Base-by-base conservation (phyloP, 108 stramenopile genomes). In the Pseudonitzschia multiseries region DNA sequence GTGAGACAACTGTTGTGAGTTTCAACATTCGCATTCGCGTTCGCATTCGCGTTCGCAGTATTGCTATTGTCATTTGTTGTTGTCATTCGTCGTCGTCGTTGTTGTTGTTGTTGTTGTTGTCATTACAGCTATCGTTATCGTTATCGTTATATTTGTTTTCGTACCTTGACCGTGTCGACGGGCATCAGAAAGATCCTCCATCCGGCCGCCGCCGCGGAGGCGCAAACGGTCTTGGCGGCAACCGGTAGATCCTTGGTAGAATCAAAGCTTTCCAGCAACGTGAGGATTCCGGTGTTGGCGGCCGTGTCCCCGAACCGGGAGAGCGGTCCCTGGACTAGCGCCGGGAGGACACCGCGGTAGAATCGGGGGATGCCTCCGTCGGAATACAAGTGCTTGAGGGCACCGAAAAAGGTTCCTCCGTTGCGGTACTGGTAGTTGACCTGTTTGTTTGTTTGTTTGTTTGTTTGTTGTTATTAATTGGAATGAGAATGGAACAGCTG, bases 401-500 rank as follows among this genome's bases (percentile, higher is more conserved):
- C 97, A 22, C 81, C 84, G 8, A 85, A 85, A 51, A 96, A 95
- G 27, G 96, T 88, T n/a, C 87, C 87, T 24, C 99, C 99, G 75
- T 97, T 96, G 54, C 99, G 94, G 81, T 97, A 99, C 88, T 99
- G 99, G 79, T 98, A 99, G 84, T 98, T 98, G 46, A 97, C 79
- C 92, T 93, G 61, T 68, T 36, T 36, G 36, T 36, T 2, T 36
- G 36, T 6, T 5, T 36, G 36, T 36, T 2, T 36, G 36, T 36
- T 36, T 36, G 36, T 36, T 2, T 36, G 2, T n/a, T n/a, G n/a
- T n/a, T n/a, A n/a, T n/a, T n/a, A n/a, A n/a, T n/a, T n/a, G n/a
- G n/a, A n/a, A n/a, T n/a, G n/a, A n/a, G n/a, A n/a, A n/a, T n/a
- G n/a, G n/a, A n/a, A n/a, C n/a, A n/a, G n/a, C n/a, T n/a, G n/a